Percentiles rank a stretch among this genome's conserved stretches.
These are phyloP conservation scores for Tolypocladium sp. DNA, from an alignment of 2,329 filamentous ascomycete genomes.

Conservation along the genomic window DNA sequence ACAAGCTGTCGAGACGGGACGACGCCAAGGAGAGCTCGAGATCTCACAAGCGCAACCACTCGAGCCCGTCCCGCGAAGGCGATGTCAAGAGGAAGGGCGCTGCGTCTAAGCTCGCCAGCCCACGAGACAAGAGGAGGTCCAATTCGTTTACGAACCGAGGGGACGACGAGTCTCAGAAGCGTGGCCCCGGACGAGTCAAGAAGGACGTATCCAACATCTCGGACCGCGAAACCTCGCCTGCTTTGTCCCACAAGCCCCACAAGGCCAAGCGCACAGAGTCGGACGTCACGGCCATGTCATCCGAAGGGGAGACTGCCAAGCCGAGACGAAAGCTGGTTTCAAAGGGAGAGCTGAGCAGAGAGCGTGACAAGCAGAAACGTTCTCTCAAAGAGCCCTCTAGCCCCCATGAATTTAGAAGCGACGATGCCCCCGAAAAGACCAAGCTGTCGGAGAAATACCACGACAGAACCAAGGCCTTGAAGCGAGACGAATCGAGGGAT, in stretches of 20 bases:
- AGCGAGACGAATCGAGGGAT: constrained; percentile 52
- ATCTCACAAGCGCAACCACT: constrained; percentile 34
- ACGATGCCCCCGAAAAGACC: constrained; percentile 39
- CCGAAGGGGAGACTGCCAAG: constrained; percentile 48
- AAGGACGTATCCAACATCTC: constrained; percentile 45
- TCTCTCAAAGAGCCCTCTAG: constrained; percentile 44
- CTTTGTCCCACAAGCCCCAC: constrained; percentile 33
- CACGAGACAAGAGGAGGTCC: constrained; percentile 39
- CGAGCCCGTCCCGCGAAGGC: constrained; percentile 38
- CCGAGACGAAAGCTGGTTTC: constrained; percentile 55
- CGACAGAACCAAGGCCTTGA: constrained; percentile 51
- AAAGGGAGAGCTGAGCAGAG: constrained; percentile 51
- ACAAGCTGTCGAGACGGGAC: constrained; percentile 30
- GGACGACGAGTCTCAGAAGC: constrained; percentile 41
- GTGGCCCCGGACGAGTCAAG: constrained; percentile 41
- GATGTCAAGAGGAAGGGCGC: constrained; percentile 34
- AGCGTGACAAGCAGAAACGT: constrained; percentile 49
- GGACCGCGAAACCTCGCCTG: constrained; percentile 45
- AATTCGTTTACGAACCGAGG: constrained; percentile 30
- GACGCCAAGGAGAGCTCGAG: constrained; percentile 36
- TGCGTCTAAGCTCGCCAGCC: constrained; percentile 28
- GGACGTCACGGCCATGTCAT: constrained; percentile 42
- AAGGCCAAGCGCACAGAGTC: constrained; percentile 46
- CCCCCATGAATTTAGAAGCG: constrained; percentile 37
- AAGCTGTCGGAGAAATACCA: constrained; percentile 45